Base-by-base conservation (phyloP, 805 yeast species). In the Lipomyces anomalus region DNA sequence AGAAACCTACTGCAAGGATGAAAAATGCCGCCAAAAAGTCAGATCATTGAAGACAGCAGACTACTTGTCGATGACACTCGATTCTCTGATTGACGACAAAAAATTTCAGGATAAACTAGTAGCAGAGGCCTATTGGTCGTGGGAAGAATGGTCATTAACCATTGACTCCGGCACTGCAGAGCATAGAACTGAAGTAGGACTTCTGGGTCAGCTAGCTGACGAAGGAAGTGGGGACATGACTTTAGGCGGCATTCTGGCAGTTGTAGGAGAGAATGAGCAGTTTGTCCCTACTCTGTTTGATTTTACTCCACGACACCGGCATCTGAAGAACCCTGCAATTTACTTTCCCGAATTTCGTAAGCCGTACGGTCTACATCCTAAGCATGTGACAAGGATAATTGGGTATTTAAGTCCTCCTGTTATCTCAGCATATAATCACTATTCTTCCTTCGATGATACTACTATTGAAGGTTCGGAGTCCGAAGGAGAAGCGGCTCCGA, bases 321-420 rank as follows among this genome's bases (percentile, higher is more conserved):
- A 32, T 4, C 18, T 39, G 6, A 21, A n/a, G 5, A 28, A 6
- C 7, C 49, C 44, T 4, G 49, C 53, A 5, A 29, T 32, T 4
- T 48, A 41, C 42, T 16, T 18, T 22, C 46, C 55, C 3, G 42
- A 50, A 29, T 50, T 50, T 22, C 38, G 55, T 16, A 22, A 22
- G 4, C 55, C 55, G 16, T 50, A 50, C 21, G 55, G 55, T 13
- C 44, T 50, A 1, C 55, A 50, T 41, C 55, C 55, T 6, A 50
- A 48, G 32, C 55, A 50, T 37, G 30, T 48, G 9, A 48, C 50
- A 7, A 21, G 30, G 9, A 32, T 48, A n/a, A 18, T 11, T 18
- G 55, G 55, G 17, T 42, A 43, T 13, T n/a, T 50, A 13, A 22
- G 30, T 7, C 44, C 43, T 9, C 55, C 55, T 44, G 42, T 42